Evolutionary conservation across 1,284 basidiomycete genomes (phyloP), one percentile per base, ranked within the genome.

Genomic region (Anthracocystis panici-leucophaei): DNA sequence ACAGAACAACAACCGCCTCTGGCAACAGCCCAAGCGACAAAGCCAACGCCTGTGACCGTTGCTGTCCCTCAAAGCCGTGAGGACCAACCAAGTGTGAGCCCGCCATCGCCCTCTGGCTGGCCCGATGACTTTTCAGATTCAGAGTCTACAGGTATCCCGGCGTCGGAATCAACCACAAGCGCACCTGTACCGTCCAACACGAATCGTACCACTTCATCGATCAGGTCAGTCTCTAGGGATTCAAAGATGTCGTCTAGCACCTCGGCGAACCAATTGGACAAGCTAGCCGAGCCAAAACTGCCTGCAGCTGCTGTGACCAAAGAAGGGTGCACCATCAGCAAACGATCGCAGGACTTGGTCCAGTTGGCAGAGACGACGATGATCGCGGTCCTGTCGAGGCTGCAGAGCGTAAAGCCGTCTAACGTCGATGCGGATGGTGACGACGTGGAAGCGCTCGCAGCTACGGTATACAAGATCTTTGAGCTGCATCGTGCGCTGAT

Each of bases 401-500:
- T 72, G 23, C 42, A 48, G 9, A 33, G 27, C 18, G 46, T 21
- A 5, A 11, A 18, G 18, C n/a, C 42, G 9, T 18, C 42, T 0
- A 49, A 12, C 18, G 48, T 40, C 16, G 27, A 50, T 16, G 53
- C 46, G 5, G 27, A 46, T 31, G 21, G 1, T 0, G 70, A 68
- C 16, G 53, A 65, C 11, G 57, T 60, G 3, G 71, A 74, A 44
- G 62, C 65, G 9, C 51, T 71, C 1, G 58, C 50, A 3, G 63
- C 55, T 1, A 49, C 55, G 16, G 42, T 80, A 11, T 57, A 45
- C 60, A 89, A 92, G 33, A 88, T 91, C 3, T 88, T 96, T 50
- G 93, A 95, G 67, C 87, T 97, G 7, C 93, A 92, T 86, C 90
- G 92, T 44, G 93, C 92, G 0, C 86, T 95, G 33, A 91, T 92